Percentiles rank a stretch among this genome's conserved stretches.
Evolutionary conservation across 495 filamentous ascomycete species (phyloP).

Genomic region (Margaritispora aquatica): DNA sequence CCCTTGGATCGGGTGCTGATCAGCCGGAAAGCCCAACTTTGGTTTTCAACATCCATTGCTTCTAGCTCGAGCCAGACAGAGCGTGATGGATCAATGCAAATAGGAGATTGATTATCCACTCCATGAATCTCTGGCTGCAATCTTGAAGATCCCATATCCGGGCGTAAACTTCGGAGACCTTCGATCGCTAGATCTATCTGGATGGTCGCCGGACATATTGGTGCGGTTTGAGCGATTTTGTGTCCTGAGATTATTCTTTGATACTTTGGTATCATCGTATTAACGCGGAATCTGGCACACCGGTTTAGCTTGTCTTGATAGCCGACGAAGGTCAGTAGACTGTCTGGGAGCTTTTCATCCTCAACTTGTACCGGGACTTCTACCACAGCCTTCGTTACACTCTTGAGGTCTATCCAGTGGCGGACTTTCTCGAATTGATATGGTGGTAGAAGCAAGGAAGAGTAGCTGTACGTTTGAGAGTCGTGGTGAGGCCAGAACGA

Average conservation of each 20-base stretch:
- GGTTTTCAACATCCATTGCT: slow-evolving; percentile 12
- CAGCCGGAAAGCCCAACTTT: slow-evolving; percentile 10
- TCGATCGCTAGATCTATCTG: slow-evolving; percentile 38
- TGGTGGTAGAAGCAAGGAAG: slow-evolving; percentile 29
- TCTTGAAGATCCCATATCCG: slow-evolving; percentile 19
- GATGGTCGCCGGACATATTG: slow-evolving; percentile 41
- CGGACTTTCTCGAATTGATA: slow-evolving; percentile 36
- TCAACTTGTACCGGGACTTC: background rate
- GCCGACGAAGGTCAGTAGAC: slow-evolving; percentile 29
- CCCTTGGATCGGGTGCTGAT: slow-evolving; percentile 9
- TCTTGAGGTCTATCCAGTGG: slow-evolving; percentile 27
- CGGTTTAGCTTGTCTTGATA: slow-evolving; percentile 28
- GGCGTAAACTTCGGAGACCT: slow-evolving; percentile 31
- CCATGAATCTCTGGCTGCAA: slow-evolving; percentile 31
- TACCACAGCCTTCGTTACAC: background rate
- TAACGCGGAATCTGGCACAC: slow-evolving; percentile 32
- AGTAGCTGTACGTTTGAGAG: slow-evolving; percentile 29
- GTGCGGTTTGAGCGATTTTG: slow-evolving; percentile 31
- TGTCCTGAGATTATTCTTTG: slow-evolving; percentile 30
- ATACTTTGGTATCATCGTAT: slow-evolving; percentile 30
- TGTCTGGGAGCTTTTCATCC: slow-evolving; percentile 19
- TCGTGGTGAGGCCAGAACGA: slow-evolving; percentile 44
- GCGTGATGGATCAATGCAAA: slow-evolving; percentile 34
- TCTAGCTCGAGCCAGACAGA: slow-evolving; percentile 33
- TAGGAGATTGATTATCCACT: slow-evolving; percentile 34